Conservation (phyloP, 345 rosid species). For the Murraya koenigii region DNA sequence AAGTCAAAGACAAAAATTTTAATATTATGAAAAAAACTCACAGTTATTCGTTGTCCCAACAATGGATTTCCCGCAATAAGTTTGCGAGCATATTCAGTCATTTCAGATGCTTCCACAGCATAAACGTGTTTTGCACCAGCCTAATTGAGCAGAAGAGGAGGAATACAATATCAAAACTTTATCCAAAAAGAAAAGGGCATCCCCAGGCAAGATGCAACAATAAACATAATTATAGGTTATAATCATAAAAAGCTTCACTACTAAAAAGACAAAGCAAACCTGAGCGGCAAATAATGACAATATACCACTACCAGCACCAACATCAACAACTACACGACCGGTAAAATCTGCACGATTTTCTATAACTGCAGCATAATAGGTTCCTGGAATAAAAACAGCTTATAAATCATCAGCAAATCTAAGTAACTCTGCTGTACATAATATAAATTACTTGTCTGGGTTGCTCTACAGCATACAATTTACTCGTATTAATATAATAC, state of each 20-base stretch:
- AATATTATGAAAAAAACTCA: conserved; percentile 24
- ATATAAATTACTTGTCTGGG: neutral
- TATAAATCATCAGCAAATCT: conserved; percentile 1
- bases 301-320: conserved; percentile 99
- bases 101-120: conserved; percentile 99
- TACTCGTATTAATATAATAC: neutral
- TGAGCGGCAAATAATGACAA: conserved; percentile 98
- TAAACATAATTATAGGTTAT: neutral
- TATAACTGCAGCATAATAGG: conserved; percentile 95
- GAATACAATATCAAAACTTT: conserved; percentile 8
- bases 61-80: conserved; percentile 90
- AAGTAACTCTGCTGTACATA: neutral
- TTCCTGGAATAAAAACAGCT: conserved; percentile 52
- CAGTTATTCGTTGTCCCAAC: conserved; percentile 79
- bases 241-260: conserved; percentile 1
- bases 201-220: neutral
- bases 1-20: neutral
- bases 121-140: conserved; percentile 99
- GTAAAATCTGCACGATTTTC: conserved; percentile 89
- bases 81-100: conserved; percentile 95
- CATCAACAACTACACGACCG: conserved; percentile 93
- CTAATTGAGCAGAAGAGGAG: conserved; percentile 31
- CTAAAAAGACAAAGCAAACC: conserved; percentile 36
- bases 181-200: neutral
- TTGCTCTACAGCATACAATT: neutral